These are phyloP conservation scores for Curvularia lunata DNA, from an alignment of 2,329 filamentous ascomycete genomes.

Conservation along the genomic window DNA sequence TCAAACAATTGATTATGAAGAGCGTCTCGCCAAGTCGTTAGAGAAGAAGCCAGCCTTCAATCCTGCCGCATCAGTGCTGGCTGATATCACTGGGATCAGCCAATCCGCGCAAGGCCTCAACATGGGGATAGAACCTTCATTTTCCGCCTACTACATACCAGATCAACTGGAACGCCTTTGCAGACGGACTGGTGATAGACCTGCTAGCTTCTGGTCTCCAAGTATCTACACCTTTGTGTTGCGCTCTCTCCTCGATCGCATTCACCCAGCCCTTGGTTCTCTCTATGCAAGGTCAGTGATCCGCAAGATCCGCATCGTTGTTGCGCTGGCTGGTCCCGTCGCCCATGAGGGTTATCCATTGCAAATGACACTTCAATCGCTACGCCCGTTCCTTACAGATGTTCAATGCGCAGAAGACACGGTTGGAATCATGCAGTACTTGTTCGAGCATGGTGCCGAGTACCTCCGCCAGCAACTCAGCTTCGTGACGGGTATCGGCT, in stretches of 20 bases:
- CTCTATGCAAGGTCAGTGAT: conserved; percentile 86
- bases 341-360: conserved; percentile 81
- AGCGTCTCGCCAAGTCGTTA: conserved; percentile 37
- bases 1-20: conserved; percentile 62
- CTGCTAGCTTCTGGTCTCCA: conserved; percentile 74
- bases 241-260: conserved; percentile 77
- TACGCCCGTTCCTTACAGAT: conserved; percentile 80
- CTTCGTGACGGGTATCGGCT: conserved; percentile 79
- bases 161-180: conserved; percentile 81
- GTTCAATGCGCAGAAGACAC: conserved; percentile 89
- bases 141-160: conserved; percentile 77
- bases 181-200: conserved; percentile 67
- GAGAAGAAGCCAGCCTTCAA: conserved; percentile 68
- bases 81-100: conserved; percentile 71
- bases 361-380: conserved; percentile 85
- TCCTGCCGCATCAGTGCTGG: conserved; percentile 68
- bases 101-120: conserved; percentile 71
- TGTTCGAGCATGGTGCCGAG: conserved; percentile 70
- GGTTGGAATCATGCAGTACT: conserved; percentile 83
- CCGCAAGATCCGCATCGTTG: conserved; percentile 80
- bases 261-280: conserved; percentile 83
- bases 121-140: conserved; percentile 83
- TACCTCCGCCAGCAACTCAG: conserved; percentile 71
- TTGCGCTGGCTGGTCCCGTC: conserved; percentile 75
- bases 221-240: conserved; percentile 75